Evolutionary conservation across 179 eudicot species (phyloP).

Genomic region (Silene coronaria): DNA sequence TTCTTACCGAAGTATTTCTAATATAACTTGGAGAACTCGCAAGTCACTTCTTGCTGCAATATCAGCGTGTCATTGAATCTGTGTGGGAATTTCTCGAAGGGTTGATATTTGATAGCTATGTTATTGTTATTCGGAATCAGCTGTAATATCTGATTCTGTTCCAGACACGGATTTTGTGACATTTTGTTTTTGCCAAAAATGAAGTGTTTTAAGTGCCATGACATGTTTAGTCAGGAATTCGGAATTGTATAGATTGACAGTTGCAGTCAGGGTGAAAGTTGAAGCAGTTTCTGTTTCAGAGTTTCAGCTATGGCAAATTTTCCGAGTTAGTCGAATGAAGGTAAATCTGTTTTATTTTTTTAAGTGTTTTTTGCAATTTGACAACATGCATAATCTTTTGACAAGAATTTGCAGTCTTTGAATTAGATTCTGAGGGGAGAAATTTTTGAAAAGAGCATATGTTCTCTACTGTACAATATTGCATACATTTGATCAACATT

Average conservation of each 20-base stretch:
- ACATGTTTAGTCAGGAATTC: too few relatives aligned
- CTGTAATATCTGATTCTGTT: too few relatives aligned
- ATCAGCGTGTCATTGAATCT: neutral
- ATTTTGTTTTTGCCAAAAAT: neutral
- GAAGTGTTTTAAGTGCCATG: neutral
- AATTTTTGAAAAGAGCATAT: neutral
- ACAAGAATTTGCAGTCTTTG: neutral
- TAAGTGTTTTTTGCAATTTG: neutral
- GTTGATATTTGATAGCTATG: too few relatives aligned
- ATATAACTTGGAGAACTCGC: slow-evolving; percentile 19
- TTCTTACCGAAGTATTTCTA: slow-evolving; percentile 18
- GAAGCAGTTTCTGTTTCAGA: too few relatives aligned
- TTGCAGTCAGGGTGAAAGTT: too few relatives aligned
- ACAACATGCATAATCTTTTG: neutral
- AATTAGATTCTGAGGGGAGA: neutral
- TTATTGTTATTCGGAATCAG: too few relatives aligned
- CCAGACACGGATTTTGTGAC: too few relatives aligned
- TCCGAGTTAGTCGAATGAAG: neutral
- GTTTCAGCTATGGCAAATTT: too few relatives aligned
- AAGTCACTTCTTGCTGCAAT: slow-evolving; percentile 5
- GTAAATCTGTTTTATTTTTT: neutral
- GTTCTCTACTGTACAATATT: neutral
- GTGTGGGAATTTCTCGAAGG: too few relatives aligned
- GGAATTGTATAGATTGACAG: too few relatives aligned
- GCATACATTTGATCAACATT: neutral